phyloP scores from a whole-genome alignment of 192 early-diverging fungal genomes.

The Coemansia sp. region DNA sequence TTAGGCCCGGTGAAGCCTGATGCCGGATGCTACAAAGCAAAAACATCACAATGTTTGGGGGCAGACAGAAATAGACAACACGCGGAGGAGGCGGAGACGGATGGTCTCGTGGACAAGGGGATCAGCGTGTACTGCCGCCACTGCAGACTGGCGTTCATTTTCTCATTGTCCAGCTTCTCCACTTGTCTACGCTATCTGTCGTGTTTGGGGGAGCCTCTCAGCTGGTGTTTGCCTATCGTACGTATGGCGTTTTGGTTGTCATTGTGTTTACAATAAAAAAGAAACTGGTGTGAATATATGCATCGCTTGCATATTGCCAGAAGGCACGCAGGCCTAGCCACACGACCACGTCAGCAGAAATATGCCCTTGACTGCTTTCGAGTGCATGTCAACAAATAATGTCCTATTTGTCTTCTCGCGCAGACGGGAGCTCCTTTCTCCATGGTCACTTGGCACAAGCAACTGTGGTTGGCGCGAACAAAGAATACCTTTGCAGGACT shows the following conservation, averaged over 20 bases:
- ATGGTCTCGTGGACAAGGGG: conserved; percentile 6
- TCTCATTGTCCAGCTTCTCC: neutral
- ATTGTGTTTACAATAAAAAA: neutral
- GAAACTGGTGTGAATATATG: neutral
- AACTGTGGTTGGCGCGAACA: neutral
- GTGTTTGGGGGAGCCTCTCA: neutral
- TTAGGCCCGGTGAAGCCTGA: neutral
- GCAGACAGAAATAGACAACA: neutral
- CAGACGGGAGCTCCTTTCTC: neutral
- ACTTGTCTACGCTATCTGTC: neutral
- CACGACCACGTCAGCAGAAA: neutral
- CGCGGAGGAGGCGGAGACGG: neutral
- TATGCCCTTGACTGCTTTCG: neutral
- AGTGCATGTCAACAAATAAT: neutral
- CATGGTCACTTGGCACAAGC: neutral
- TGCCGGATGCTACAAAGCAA: neutral
- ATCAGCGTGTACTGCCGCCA: neutral
- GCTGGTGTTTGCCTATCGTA: neutral
- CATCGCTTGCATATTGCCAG: neutral
- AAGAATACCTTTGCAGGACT: neutral
- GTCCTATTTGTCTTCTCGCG: neutral
- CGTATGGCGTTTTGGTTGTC: neutral
- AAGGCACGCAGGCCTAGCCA: neutral
- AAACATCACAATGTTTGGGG: conserved; percentile 2
- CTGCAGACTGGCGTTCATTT: neutral